A percentile compares a stretch with the other conserved stretches of the same genome.
Conservation (phyloP, 345 rosid species). For the Eucalyptus tenuipes region DNA sequence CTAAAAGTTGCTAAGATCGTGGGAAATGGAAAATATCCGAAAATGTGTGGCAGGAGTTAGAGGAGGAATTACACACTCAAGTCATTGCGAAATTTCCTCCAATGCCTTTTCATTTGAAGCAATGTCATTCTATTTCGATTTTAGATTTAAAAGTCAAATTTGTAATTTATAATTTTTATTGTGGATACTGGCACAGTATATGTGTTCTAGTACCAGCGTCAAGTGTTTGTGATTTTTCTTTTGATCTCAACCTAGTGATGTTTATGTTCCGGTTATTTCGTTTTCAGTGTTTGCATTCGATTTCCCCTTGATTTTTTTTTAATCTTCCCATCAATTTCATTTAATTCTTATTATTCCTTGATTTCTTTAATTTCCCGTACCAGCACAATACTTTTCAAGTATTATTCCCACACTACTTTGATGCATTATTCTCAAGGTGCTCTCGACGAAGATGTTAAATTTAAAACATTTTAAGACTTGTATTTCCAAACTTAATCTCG, state of each 20-base stretch:
- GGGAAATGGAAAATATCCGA: not conserved
- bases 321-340: not conserved
- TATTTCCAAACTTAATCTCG: not conserved
- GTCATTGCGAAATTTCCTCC: not conserved
- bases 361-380: not conserved
- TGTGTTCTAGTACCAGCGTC: not conserved
- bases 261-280: not conserved
- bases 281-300: not conserved
- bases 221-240: not conserved
- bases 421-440: not conserved
- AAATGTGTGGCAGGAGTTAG: not conserved
- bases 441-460: not conserved
- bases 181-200: not conserved
- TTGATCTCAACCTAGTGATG: not conserved
- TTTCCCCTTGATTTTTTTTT: not conserved
- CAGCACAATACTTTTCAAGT: not conserved
- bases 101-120: not conserved
- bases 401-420: not conserved
- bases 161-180: not conserved
- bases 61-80: not conserved
- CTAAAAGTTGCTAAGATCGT: not conserved
- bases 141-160: not conserved
- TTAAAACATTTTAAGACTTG: not conserved
- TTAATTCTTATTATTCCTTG: not conserved
- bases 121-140: not conserved